phyloP scores from a whole-genome alignment of 441 rosid genomes.

The Eutrema salsugineum region DNA sequence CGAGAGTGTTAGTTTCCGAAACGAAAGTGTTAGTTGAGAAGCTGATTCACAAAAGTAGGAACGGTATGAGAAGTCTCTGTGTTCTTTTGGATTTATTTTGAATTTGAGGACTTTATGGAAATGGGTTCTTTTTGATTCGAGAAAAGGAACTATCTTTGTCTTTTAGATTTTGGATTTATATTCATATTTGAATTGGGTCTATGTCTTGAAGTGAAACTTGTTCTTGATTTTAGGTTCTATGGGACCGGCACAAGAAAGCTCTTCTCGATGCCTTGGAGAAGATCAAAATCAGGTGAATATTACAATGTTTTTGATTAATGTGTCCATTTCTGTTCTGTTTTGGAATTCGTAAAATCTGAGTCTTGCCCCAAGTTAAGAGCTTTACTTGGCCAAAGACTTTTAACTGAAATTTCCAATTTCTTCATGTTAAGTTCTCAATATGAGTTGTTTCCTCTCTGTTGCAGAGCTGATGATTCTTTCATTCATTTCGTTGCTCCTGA shows the following conservation, averaged over 20 bases:
- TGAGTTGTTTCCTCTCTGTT: constrained; percentile 13
- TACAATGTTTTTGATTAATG: neutral
- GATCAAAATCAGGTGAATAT: constrained; percentile 78
- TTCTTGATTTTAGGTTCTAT: constrained; percentile 58
- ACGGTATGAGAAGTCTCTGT: constrained; percentile 16
- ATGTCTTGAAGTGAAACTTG: constrained; percentile 10
- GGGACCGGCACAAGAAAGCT: constrained; percentile 76
- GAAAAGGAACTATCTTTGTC: constrained; percentile 4
- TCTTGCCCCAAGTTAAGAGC: neutral
- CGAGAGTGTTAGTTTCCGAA: constrained; percentile 5
- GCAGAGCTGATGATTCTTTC: constrained; percentile 95
- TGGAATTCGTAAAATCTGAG: neutral
- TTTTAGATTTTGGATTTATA: neutral
- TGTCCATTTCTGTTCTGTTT: neutral
- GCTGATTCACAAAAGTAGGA: constrained; percentile 58
- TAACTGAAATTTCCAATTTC: neutral
- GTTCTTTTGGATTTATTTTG: neutral
- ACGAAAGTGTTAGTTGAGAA: constrained; percentile 39
- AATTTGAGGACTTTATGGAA: neutral
- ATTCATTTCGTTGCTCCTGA: constrained; percentile 82
- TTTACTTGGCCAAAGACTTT: neutral
- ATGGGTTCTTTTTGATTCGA: neutral
- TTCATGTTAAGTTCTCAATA: neutral
- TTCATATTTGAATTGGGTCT: neutral
- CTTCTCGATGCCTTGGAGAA: constrained; percentile 87